Conservation (phyloP, 2,329 filamentous ascomycete species). For the Colletotrichum magnum region DNA sequence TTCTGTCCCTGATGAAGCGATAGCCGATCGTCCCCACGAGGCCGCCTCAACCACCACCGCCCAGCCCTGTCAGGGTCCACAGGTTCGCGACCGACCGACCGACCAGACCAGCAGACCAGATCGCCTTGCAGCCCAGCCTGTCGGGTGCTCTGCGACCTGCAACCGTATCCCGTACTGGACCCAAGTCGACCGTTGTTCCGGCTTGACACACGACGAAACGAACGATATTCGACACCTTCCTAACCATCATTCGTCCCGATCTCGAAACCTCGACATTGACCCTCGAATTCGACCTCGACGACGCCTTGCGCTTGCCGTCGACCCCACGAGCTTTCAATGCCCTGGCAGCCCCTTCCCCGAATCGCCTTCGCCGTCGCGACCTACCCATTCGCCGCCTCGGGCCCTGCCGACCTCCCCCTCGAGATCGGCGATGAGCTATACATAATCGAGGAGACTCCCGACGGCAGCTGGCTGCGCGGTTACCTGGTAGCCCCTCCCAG, state of each 20-base stretch:
- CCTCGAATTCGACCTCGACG: conserved; percentile 12
- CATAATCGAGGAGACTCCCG: conserved; percentile 95
- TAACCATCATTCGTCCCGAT: neutral
- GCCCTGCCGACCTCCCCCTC: conserved; percentile 91
- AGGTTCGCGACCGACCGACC: conserved; percentile 32
- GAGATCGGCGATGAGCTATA: conserved; percentile 99
- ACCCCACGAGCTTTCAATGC: conserved; percentile 70
- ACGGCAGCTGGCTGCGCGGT: conserved; percentile 93
- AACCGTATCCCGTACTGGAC: conserved; percentile 4
- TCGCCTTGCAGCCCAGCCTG: conserved; percentile 1
- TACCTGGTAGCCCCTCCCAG: conserved; percentile 96
- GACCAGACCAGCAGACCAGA: conserved; percentile 16
- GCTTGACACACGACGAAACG: neutral
- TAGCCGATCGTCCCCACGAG: conserved; percentile 40
- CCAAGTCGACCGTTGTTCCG: neutral
- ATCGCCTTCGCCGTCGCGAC: conserved; percentile 98
- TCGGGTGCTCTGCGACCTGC: conserved; percentile 11
- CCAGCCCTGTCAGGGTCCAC: conserved; percentile 39
- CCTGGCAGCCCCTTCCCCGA: conserved; percentile 95
- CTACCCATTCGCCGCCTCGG: conserved; percentile 90
- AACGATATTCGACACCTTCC: neutral
- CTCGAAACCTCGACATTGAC: conserved; percentile 1
- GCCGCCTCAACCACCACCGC: conserved; percentile 32
- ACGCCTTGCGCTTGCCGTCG: conserved; percentile 24
- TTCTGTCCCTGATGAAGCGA: conserved; percentile 40